phyloP scores from a whole-genome alignment of 2,329 filamentous ascomycete genomes.

The Fulvia fulva region DNA sequence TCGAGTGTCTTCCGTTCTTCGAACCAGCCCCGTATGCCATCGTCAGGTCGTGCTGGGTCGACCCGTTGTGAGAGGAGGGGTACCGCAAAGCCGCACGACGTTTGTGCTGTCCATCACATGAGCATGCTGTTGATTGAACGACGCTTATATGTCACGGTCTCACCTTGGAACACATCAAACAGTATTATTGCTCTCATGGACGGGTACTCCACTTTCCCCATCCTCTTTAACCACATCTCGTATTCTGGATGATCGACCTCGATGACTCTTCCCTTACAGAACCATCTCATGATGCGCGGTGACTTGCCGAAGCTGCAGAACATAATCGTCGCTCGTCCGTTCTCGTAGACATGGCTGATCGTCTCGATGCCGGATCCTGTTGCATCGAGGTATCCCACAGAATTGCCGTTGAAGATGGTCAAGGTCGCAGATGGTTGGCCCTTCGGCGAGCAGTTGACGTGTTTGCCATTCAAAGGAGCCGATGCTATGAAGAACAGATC shows the following conservation, averaged over 20 bases:
- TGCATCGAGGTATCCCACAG: conserved; percentile 67
- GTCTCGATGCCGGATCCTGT: conserved; percentile 75
- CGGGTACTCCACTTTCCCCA: conserved; percentile 34
- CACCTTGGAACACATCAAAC: conserved; percentile 57
- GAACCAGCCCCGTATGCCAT: conserved; percentile 35
- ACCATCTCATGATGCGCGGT: conserved; percentile 62
- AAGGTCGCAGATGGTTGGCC: conserved; percentile 62
- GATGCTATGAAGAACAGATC: conserved; percentile 73
- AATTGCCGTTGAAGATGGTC: conserved; percentile 55
- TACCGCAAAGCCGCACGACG: conserved; percentile 63
- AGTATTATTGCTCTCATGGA: conserved; percentile 59
- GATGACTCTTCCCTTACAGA: conserved; percentile 56
- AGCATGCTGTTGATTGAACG: no score
- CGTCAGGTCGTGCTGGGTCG: conserved; percentile 12
- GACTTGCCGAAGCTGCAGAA: conserved; percentile 62
- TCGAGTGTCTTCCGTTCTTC: conserved; percentile 56
- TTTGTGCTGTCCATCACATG: conserved; percentile 48
- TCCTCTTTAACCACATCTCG: conserved; percentile 43
- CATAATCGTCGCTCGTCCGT: conserved; percentile 69
- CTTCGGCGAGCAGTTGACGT: conserved; percentile 76
- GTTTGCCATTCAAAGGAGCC: conserved; percentile 61
- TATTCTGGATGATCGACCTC: conserved; percentile 54
- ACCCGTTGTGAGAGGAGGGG: conserved; percentile 47
- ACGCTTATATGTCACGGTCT: no score
- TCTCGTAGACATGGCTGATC: conserved; percentile 71